A percentile compares a stretch with the other conserved stretches of the same genome.
Conservation (phyloP, 148 eudicot species). For the Persicaria maculosa region DNA sequence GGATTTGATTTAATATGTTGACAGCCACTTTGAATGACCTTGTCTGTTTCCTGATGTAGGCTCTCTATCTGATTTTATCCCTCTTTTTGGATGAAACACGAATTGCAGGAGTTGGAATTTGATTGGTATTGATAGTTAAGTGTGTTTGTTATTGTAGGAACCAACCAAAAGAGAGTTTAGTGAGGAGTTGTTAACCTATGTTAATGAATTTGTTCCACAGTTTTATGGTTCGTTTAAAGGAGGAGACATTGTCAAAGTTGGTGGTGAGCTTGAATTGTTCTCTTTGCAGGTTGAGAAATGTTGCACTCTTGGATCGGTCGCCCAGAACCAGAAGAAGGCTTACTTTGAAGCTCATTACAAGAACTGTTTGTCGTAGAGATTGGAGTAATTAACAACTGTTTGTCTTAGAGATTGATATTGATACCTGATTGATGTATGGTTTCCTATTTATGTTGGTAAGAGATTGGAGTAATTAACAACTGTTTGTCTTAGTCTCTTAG, state of each 20-base stretch:
- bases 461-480: too few relatives aligned
- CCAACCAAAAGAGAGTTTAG: slow-evolving; percentile 59
- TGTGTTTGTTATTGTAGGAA: slow-evolving; percentile 31
- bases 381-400: too few relatives aligned
- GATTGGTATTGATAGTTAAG: background rate
- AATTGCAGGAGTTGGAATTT: background rate
- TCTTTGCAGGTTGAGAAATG: too few relatives aligned
- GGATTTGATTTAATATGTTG: slow-evolving; percentile 60
- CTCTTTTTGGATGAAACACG: background rate
- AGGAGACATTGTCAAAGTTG: slow-evolving; percentile 31
- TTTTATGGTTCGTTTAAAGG: slow-evolving; percentile 36
- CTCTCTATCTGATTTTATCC: background rate
- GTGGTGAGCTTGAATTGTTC: slow-evolving; percentile 26
- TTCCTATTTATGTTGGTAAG: too few relatives aligned
- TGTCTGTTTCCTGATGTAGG: slow-evolving; percentile 59
- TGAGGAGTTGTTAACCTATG: slow-evolving; percentile 47
- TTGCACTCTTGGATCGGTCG: too few relatives aligned
- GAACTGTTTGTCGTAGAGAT: too few relatives aligned
- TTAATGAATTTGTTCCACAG: slow-evolving; percentile 21
- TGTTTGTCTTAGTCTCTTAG: too few relatives aligned
- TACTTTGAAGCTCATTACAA: too few relatives aligned
- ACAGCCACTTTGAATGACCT: slow-evolving; percentile 68
- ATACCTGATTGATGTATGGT: too few relatives aligned
- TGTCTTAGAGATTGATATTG: too few relatives aligned
- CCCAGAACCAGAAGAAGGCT: too few relatives aligned